A percentile compares a stretch with the other conserved stretches of the same genome.
Evolutionary conservation across 345 rosid genomes (phyloP).

Genomic region (Pugionium cornutum): DNA sequence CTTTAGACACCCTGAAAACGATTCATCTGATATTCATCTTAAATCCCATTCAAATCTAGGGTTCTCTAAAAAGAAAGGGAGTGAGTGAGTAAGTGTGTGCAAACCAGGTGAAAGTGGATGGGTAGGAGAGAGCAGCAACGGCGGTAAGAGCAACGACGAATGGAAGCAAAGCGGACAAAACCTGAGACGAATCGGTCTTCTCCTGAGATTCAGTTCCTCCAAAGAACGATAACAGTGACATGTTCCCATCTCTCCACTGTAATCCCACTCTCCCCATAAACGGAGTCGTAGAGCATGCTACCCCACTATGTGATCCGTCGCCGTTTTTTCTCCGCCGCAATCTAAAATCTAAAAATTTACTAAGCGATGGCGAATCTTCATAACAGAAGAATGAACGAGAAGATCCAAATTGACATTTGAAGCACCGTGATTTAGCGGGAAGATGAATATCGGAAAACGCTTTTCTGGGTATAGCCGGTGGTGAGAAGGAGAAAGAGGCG

Average conservation of each 20-base stretch:
- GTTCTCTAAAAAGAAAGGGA: not conserved
- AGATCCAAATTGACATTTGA: constrained; percentile 14
- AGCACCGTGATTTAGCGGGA: constrained; percentile 3
- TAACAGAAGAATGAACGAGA: constrained; percentile 17
- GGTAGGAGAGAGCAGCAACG: constrained; percentile 76
- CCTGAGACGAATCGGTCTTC: constrained; percentile 61
- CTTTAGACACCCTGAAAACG: constrained; percentile 82
- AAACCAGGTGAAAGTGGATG: constrained; percentile 88
- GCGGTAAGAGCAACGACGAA: constrained; percentile 87
- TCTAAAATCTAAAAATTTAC: constrained; percentile 26
- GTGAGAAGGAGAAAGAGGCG: constrained; percentile 34
- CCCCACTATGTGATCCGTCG: constrained; percentile 40
- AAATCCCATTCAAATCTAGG: not conserved
- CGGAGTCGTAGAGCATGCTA: constrained; percentile 69
- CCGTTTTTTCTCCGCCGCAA: constrained; percentile 15
- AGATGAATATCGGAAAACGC: constrained; percentile 10
- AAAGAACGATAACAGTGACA: constrained; percentile 64
- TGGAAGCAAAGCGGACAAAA: constrained; percentile 85
- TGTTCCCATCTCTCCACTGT: constrained; percentile 75
- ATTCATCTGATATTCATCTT: constrained; percentile 20
- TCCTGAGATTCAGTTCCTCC: constrained; percentile 42
- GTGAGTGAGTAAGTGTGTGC: constrained; percentile 1
- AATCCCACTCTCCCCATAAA: constrained; percentile 74
- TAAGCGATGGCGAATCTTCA: constrained; percentile 7
- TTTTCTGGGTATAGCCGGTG: constrained; percentile 30